Conservation (phyloP, 2,329 filamentous ascomycete genomes). For the Akanthomyces lecanii region DNA sequence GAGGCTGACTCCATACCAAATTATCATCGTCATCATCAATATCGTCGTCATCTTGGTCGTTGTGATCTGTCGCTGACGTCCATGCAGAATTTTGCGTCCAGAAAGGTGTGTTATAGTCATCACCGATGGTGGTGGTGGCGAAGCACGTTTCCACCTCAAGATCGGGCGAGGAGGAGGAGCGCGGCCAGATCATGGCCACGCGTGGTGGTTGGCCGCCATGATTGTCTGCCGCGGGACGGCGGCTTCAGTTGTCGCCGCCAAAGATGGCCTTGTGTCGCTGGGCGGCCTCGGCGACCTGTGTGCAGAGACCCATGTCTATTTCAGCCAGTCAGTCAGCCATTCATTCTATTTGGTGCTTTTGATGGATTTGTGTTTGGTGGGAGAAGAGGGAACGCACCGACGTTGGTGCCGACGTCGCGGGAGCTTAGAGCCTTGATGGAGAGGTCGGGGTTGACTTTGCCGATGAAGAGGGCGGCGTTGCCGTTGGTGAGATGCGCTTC, state of each 20-base stretch:
- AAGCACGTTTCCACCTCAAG: not conserved
- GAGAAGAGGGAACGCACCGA: constrained; percentile 55
- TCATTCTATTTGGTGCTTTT: not conserved
- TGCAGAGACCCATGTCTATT: constrained; percentile 69
- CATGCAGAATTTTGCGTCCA: not conserved
- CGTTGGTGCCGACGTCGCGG: constrained; percentile 62
- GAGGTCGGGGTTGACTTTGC: constrained; percentile 72
- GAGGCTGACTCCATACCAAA: not conserved
- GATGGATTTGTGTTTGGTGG: not conserved
- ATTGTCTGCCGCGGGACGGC: constrained; percentile 21
- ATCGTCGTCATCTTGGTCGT: not conserved
- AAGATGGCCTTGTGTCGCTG: constrained; percentile 81
- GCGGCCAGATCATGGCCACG: constrained; percentile 39
- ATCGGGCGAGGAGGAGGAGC: not conserved
- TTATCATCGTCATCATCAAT: not conserved
- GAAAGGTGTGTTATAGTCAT: not conserved
- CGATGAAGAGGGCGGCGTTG: constrained; percentile 71
- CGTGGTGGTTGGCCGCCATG: constrained; percentile 28
- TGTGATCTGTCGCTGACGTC: not conserved
- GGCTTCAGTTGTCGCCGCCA: constrained; percentile 49
- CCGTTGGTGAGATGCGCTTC: constrained; percentile 66
- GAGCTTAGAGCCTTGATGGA: constrained; percentile 66
- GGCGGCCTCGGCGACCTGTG: constrained; percentile 79
- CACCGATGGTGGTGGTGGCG: not conserved
- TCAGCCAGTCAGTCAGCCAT: not conserved